Evolutionary conservation across 148 eudicot genomes (phyloP), one percentile per base, ranked within the genome.

Genomic region (Cornus kousa): DNA sequence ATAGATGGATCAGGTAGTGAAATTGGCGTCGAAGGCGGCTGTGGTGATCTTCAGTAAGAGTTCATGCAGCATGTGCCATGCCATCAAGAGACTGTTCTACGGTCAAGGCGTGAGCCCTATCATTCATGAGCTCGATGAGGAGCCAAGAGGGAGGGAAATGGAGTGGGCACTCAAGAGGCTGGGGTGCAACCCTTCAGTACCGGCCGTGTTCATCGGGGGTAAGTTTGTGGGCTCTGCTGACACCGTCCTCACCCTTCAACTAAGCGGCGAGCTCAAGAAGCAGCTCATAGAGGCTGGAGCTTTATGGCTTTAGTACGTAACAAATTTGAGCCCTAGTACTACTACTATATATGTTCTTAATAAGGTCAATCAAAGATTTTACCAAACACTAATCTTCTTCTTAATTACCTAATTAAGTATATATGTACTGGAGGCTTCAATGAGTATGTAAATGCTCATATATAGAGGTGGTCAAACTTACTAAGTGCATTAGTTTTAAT

Each of bases 21-120:
- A 65, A 28, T 23, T 88, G 71, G 79, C 88, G 0, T 83, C 88
- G 2, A 80, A 88, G 9, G 85, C 80, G 72, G 90, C 88, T 4
- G 90, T 88, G 69, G 88, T 87, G 74, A 87, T 87, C 32, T 87
- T 87, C 67, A 87, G 85, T 72, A 87, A 85, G 83, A 87, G 88
- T 39, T 83, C 90, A 3, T 87, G 90, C 22, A 83, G 86, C 81
- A 85, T 87, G 88, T 83, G 82, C 76, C 86, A 88, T 48, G 87
- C 90, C 1, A 86, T 88, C 78, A 88, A 83, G 82, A 81, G 85
- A 20, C 80, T 88, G 6, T 85, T 88, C 72, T 80, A 83, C 35
- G 90, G 85, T 50, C 88, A 81, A 50, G 88, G 90, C 11, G 90
- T 82, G 79, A 88, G 83, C 79, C 88, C 90, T 16, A 64, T 80